A percentile compares a stretch with the other conserved stretches of the same genome.
Conservation (phyloP, 176 grass and related monocot species). For the Dactylis glomerata region DNA sequence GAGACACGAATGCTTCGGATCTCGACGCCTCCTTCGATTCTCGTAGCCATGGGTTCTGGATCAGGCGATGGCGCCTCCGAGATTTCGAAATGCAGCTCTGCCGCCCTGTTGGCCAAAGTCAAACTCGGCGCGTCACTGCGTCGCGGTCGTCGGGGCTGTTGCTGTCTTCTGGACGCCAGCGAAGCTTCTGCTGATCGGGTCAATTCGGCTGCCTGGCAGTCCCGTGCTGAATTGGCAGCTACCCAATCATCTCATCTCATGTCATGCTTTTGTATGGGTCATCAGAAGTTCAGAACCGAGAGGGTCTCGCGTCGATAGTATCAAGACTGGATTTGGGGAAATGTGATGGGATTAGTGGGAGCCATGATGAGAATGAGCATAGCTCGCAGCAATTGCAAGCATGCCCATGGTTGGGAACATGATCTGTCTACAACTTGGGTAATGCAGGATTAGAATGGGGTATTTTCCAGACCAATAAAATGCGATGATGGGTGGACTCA, state of each 20-base stretch:
- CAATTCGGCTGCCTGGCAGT: not conserved
- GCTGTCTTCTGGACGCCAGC: constrained; percentile 24
- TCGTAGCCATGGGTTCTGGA: not conserved
- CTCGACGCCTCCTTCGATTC: not conserved
- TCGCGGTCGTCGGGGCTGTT: not conserved
- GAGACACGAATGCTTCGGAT: not conserved
- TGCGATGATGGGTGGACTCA: not conserved
- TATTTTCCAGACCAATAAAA: not conserved
- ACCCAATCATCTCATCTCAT: not conserved
- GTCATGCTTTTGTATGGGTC: not conserved
- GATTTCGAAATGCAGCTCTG: not conserved
- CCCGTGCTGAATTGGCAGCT: not conserved
- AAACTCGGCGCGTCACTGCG: not conserved
- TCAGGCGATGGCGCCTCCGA: not conserved
- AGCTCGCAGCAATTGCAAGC: too few species aligned
- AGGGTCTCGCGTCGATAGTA: not conserved
- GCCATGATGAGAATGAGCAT: too few species aligned
- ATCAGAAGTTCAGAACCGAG: not conserved
- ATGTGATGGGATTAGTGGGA: not conserved
- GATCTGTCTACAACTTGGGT: not conserved
- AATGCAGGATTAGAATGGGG: not conserved
- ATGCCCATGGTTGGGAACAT: not conserved
- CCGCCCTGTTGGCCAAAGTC: constrained; percentile 5
- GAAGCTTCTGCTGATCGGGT: not conserved
- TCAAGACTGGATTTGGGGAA: not conserved